phyloP scores from a whole-genome alignment of 2,329 filamentous ascomycete species.

The Fusarium newnesense region DNA sequence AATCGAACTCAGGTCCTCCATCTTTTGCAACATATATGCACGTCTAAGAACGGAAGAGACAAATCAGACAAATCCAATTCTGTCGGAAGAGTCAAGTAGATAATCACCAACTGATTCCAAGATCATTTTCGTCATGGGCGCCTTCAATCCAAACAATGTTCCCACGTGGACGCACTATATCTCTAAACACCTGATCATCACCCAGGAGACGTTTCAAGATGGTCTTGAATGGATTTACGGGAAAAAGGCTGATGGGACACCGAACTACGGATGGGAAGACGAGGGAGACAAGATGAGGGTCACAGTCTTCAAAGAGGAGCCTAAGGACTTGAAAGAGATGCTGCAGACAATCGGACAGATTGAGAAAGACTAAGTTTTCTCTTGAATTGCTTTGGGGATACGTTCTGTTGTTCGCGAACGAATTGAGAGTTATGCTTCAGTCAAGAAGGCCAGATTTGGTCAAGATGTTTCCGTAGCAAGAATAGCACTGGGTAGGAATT shows the following conservation, averaged over 20 bases:
- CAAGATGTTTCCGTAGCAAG: too few species aligned
- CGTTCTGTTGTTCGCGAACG: accelerated
- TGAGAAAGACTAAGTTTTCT: neutral
- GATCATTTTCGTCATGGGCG: neutral
- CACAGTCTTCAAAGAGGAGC: neutral
- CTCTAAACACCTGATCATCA: neutral
- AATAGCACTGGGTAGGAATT: too few species aligned
- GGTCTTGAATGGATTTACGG: neutral
- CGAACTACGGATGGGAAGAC: neutral
- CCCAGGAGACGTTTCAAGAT: neutral
- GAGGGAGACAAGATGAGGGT: neutral
- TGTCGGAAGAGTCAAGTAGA: neutral
- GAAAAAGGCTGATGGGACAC: neutral
- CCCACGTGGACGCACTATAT: neutral
- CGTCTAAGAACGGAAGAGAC: neutral
- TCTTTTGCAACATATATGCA: neutral
- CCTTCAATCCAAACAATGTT: neutral
- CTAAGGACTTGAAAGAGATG: neutral
- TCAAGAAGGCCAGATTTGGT: accelerated
- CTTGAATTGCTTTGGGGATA: neutral
- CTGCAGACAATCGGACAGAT: neutral
- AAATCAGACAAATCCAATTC: neutral
- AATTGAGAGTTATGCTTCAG: neutral
- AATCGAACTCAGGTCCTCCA: neutral
- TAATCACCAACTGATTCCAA: neutral